phyloP scores from a whole-genome alignment of 208 protist species.

The Acanthamoeba triangularis region DNA sequence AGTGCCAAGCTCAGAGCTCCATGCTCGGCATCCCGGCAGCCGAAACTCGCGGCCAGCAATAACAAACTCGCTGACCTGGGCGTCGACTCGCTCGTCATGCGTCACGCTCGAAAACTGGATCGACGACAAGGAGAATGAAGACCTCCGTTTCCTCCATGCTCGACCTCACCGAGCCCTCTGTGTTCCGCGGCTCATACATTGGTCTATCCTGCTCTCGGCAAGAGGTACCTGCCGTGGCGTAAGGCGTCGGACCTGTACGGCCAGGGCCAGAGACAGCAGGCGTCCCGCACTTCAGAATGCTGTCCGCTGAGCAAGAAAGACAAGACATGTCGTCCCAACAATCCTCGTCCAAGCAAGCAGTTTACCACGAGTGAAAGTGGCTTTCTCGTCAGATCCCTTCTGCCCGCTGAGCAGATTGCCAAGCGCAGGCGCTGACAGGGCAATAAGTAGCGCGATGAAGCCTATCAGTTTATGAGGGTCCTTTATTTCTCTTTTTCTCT shows the following conservation, averaged over 20 bases:
- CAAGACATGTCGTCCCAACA: no score
- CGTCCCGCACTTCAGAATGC: no score
- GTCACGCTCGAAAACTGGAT: slow-evolving; percentile 78
- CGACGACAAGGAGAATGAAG: slow-evolving; percentile 76
- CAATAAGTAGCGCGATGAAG: no score
- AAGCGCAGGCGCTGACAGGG: no score
- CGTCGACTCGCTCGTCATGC: slow-evolving; percentile 81
- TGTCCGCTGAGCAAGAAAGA: no score
- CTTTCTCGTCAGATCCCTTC: no score
- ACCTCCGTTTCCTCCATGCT: slow-evolving; percentile 71
- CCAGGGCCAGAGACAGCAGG: neutral
- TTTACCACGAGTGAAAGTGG: no score
- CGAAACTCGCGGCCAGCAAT: no score
- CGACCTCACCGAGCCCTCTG: slow-evolving; percentile 38
- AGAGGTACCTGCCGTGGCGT: neutral
- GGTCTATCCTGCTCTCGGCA: neutral
- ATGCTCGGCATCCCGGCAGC: slow-evolving; percentile 63
- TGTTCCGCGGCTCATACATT: neutral
- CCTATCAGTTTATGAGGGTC: no score
- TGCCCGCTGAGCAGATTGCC: no score
- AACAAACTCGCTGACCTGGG: slow-evolving; percentile 72
- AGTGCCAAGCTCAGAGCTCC: slow-evolving; percentile 66
- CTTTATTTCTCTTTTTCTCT: no score
- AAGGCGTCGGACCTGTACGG: neutral
- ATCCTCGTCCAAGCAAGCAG: no score